Conservation (phyloP, 2,329 filamentous ascomycete species). For the Tolypocladium capitatum region DNA sequence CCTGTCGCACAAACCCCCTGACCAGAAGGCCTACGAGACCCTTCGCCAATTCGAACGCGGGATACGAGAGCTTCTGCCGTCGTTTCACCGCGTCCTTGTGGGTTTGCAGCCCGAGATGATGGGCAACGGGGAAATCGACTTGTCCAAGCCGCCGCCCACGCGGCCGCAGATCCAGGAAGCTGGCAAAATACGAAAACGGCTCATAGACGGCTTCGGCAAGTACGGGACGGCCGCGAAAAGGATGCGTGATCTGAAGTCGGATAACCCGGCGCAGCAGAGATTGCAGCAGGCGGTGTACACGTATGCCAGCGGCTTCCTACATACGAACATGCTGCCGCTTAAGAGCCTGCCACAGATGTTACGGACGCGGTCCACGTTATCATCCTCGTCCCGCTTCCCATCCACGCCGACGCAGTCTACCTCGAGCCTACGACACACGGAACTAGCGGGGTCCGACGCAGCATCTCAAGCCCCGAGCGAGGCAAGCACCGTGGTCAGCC, state of each 20-base stretch:
- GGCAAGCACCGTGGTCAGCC: slow-evolving; percentile 38
- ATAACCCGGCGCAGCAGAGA: slow-evolving; percentile 56
- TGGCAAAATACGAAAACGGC: slow-evolving; percentile 73
- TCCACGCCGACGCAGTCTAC: slow-evolving; percentile 21
- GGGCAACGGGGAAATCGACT: slow-evolving; percentile 22
- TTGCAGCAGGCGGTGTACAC: slow-evolving; percentile 74
- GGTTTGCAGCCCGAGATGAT: slow-evolving; percentile 48
- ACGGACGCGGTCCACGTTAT: slow-evolving; percentile 23
- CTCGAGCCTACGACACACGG: slow-evolving; percentile 31
- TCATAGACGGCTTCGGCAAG: slow-evolving; percentile 80
- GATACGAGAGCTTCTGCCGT: slow-evolving; percentile 67
- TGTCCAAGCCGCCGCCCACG: slow-evolving; percentile 31
- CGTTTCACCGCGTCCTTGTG: slow-evolving; percentile 66
- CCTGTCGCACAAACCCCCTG: slow-evolving; percentile 52
- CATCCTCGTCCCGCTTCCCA: slow-evolving; percentile 17
- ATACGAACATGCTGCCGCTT: slow-evolving; percentile 80
- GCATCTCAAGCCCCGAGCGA: slow-evolving; percentile 32
- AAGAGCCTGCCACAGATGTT: slow-evolving; percentile 61
- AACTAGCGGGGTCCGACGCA: slow-evolving; percentile 32
- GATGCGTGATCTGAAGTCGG: slow-evolving; percentile 64
- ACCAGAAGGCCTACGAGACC: slow-evolving; percentile 71
- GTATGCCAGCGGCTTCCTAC: slow-evolving; percentile 70
- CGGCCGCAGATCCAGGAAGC: slow-evolving; percentile 69
- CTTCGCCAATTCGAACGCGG: slow-evolving; percentile 78
- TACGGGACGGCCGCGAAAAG: slow-evolving; percentile 73